Base-by-base conservation (phyloP, 2,329 filamentous ascomycete genomes). In the Fusarium falciforme region DNA sequence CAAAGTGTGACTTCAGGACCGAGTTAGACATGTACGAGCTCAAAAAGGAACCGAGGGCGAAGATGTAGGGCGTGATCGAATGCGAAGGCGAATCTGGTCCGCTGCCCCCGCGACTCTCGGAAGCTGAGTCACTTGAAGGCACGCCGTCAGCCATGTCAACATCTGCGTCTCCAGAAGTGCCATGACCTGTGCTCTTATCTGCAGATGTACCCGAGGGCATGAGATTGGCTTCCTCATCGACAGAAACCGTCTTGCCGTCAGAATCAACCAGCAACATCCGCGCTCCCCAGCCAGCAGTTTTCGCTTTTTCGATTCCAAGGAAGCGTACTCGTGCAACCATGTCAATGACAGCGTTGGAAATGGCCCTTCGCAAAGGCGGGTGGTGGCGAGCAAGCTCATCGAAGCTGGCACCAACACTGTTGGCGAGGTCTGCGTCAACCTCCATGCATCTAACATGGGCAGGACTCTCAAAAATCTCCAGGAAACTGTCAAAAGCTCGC, bases 381-480 rank as follows among this genome's bases (percentile, higher is more conserved):
- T 99, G 96, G 80, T 99, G 96, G 44, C 96, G 92, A 61, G 96
- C 93, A 68, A 99, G 88, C 82, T 99, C 96, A 81, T 99, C 96
- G 79, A 99, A 98, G 44, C 92, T 93, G 29, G 89, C 90, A 12
- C 96, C 96, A 59, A 99, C 89, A 42, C 91, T 90, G 33, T 89
- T 89, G 11, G 95, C 89, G 67, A 97, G 87, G 38, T 87, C 85
- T 6, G 89, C 86, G 74, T 98, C 96, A 40, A 87, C 86, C 71
- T 94, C 91, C 88, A 99, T 91, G 72, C 92, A 93, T 76, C 93
- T 94, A 67, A 99, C 91, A 82, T 99, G 97, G 17, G 91, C 89
- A 3, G 95, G 92, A 75, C 94, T 98, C 82, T 98, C 94, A 75
- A 99, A 99, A n/a, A 98, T 94, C 80, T 98, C 94, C 74, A 99